phyloP scores from a whole-genome alignment of 1,139 yeast genomes.

The Pichia sp. region DNA sequence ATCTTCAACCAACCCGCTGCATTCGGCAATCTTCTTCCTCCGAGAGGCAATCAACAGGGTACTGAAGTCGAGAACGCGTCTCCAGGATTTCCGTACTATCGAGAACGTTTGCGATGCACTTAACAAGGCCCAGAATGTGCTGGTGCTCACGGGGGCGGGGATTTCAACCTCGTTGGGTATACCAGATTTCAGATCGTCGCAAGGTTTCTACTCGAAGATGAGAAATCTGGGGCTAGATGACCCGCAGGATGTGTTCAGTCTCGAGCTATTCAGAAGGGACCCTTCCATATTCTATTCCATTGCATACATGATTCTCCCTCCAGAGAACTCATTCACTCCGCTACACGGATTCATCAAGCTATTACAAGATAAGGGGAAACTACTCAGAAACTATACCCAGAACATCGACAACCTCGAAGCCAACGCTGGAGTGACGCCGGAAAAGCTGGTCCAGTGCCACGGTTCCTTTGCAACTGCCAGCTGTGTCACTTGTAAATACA shows the following conservation, averaged over 20 bases:
- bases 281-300: conserved; percentile 83
- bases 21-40: conserved; percentile 48
- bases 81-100: conserved; percentile 50
- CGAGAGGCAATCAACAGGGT: conserved; percentile 63
- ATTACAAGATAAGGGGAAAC: conserved; percentile 72
- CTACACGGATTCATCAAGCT: conserved; percentile 78
- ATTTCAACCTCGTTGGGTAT: conserved; percentile 91
- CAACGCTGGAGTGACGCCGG: conserved; percentile 69
- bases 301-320: conserved; percentile 85
- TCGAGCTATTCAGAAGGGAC: conserved; percentile 66
- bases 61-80: conserved; percentile 47
- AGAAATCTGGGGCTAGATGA: conserved; percentile 71
- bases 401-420: conserved; percentile 90
- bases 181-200: conserved; percentile 89
- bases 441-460: conserved; percentile 85
- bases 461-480: conserved; percentile 93
- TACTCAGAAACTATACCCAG: conserved; percentile 87
- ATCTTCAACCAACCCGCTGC: conserved; percentile 20
- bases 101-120: conserved; percentile 60
- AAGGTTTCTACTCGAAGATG: conserved; percentile 79
- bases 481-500: conserved; percentile 72
- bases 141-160: conserved; percentile 94
- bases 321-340: conserved; percentile 70
- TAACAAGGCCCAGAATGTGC: conserved; percentile 52
- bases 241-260: conserved; percentile 92